phyloP scores from a whole-genome alignment of 179 eudicot species.

The Silene coronaria region DNA sequence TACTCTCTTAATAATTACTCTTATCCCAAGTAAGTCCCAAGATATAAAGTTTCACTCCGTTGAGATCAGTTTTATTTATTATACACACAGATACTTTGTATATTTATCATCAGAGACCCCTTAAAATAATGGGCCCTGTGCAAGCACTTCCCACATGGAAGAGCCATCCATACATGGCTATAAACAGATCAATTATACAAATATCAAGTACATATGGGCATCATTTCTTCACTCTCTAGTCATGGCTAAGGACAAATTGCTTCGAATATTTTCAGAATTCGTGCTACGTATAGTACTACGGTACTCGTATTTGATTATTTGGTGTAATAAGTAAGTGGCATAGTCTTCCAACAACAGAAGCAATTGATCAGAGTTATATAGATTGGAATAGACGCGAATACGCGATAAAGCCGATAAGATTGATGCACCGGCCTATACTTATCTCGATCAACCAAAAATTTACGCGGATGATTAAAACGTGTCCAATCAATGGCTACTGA shows the following conservation, averaged over 20 bases:
- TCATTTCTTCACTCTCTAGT: conserved; percentile 17
- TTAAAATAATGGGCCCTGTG: background rate
- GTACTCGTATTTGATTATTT: background rate
- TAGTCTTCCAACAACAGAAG: background rate
- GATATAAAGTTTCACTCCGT: too few species aligned
- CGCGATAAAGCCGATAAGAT: too few species aligned
- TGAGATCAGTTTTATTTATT: too few species aligned
- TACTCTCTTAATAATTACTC: too few species aligned
- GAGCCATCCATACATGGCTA: background rate
- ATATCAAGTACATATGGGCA: conserved; percentile 26
- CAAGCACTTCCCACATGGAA: background rate
- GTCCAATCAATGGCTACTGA: too few species aligned
- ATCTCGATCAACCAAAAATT: too few species aligned
- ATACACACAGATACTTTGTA: too few species aligned
- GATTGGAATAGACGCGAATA: too few species aligned
- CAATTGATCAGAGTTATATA: background rate
- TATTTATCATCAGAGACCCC: background rate
- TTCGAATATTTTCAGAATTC: conserved; percentile 18
- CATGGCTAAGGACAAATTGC: conserved; percentile 19
- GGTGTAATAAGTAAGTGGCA: background rate
- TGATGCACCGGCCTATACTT: too few species aligned
- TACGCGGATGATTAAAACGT: too few species aligned
- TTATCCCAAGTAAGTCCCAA: too few species aligned
- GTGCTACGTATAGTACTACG: conserved; percentile 3
- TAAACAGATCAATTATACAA: background rate